A percentile compares a stretch with the other conserved stretches of the same genome.
Conservation (phyloP, 257 asterid genomes). For the Nicotiana knightiana region DNA sequence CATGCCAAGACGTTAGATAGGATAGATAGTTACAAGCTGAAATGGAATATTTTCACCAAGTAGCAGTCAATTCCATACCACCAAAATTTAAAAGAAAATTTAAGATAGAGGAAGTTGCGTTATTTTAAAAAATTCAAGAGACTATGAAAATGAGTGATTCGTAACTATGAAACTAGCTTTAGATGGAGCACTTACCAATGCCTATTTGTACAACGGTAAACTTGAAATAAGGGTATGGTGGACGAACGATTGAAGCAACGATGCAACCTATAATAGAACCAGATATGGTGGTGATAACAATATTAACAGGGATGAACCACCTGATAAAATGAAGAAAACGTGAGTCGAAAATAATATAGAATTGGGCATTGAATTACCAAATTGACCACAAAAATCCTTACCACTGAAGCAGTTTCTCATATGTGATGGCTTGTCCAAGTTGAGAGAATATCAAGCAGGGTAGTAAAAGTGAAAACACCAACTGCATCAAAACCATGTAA, state of each 20-base stretch:
- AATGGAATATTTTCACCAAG: neutral
- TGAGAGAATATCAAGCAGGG: slow-evolving; percentile 96
- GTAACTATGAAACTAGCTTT: neutral
- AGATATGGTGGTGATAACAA: slow-evolving; percentile 65
- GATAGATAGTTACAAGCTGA: neutral
- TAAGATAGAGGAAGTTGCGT: neutral
- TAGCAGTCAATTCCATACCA: neutral
- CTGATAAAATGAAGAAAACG: slow-evolving; percentile 31
- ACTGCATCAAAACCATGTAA: slow-evolving; percentile 37
- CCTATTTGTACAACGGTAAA: slow-evolving; percentile 87
- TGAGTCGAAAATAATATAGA: neutral
- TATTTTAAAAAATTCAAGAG: neutral
- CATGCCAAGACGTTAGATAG: neutral
- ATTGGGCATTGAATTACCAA: neutral
- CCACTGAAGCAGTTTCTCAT: slow-evolving; percentile 73
- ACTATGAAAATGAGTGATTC: neutral
- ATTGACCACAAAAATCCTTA: slow-evolving; percentile 17
- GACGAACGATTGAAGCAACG: slow-evolving; percentile 61
- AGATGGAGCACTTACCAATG: slow-evolving; percentile 47
- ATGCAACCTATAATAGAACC: slow-evolving; percentile 85
- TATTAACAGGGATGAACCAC: slow-evolving; percentile 98
- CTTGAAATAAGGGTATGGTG: slow-evolving; percentile 91
- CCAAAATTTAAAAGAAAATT: neutral
- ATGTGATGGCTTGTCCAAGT: slow-evolving; percentile 87
- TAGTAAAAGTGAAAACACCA: slow-evolving; percentile 92